Evolutionary conservation across 2,329 filamentous ascomycete species (phyloP).

Genomic region (Huntiella abstrusa): DNA sequence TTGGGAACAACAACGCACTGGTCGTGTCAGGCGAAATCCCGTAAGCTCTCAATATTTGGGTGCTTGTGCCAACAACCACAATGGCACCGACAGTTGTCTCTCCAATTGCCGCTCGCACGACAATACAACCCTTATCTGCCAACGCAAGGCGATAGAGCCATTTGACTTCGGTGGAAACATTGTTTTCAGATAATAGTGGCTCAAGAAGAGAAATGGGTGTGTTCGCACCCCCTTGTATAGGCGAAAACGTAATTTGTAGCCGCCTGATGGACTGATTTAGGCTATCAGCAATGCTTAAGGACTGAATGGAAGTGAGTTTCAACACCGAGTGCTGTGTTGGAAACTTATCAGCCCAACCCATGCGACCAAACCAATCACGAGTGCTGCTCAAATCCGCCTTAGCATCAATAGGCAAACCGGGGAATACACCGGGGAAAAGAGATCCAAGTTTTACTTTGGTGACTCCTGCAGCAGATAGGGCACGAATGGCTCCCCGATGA

Average conservation of each 20-base stretch:
- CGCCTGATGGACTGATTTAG: slow-evolving; percentile 54
- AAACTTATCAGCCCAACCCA: slow-evolving; percentile 65
- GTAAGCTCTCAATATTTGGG: neutral
- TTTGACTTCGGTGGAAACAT: slow-evolving; percentile 38
- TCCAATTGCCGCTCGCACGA: slow-evolving; percentile 61
- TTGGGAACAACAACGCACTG: no score
- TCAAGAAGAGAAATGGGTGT: slow-evolving; percentile 17
- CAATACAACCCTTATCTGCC: slow-evolving; percentile 54
- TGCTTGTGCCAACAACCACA: slow-evolving; percentile 12
- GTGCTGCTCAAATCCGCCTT: slow-evolving; percentile 21
- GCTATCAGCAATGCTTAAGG: slow-evolving; percentile 60
- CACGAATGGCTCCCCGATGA: slow-evolving; percentile 66
- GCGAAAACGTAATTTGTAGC: slow-evolving; percentile 60
- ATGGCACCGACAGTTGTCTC: slow-evolving; percentile 27
- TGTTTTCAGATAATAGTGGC: no score
- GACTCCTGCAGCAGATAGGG: slow-evolving; percentile 47
- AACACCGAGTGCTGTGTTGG: slow-evolving; percentile 44
- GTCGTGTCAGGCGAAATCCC: no score
- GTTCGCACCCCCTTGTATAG: slow-evolving; percentile 65
- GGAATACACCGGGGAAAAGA: slow-evolving; percentile 66
- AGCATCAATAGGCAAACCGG: slow-evolving; percentile 45
- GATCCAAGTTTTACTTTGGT: slow-evolving; percentile 68
- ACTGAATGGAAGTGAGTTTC: slow-evolving; percentile 49
- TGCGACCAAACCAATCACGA: slow-evolving; percentile 70
- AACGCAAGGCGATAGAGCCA: slow-evolving; percentile 66